A percentile compares a stretch with the other conserved stretches of the same genome.
Conservation (phyloP, 1,139 yeast species). For the Sugiyamaella castrensis region DNA sequence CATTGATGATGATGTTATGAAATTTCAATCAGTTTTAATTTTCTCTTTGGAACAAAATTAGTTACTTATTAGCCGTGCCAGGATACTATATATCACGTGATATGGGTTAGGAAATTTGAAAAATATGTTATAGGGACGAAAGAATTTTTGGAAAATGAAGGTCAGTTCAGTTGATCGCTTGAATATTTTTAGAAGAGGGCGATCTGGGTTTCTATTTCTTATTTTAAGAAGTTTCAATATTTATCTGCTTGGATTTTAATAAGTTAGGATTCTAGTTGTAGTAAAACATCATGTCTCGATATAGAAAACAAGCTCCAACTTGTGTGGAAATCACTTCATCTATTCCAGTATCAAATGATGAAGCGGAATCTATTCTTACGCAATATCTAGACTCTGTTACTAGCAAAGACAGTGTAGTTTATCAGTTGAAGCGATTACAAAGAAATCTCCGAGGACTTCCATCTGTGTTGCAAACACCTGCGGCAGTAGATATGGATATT, state of each 20-base stretch:
- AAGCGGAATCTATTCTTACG: slow-evolving; percentile 33
- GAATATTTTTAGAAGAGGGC: too few species aligned
- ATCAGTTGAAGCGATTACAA: slow-evolving; percentile 65
- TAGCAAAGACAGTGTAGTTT: slow-evolving; percentile 35
- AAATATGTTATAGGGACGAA: too few species aligned
- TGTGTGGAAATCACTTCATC: slow-evolving; percentile 30
- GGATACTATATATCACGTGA: neutral
- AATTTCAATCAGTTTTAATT: neutral
- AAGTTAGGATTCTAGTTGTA: neutral
- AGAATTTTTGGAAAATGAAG: neutral
- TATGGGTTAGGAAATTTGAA: too few species aligned
- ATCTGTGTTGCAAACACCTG: slow-evolving; percentile 41
- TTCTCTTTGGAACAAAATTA: neutral
- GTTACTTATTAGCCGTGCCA: too few species aligned
- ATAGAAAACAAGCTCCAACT: slow-evolving; percentile 26
- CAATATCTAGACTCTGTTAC: slow-evolving; percentile 15
- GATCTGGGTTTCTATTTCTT: too few species aligned
- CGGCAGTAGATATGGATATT: slow-evolving; percentile 8
- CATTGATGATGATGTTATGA: neutral
- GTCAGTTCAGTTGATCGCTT: too few species aligned
- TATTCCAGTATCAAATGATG: slow-evolving; percentile 33
- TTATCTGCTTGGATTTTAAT: too few species aligned
- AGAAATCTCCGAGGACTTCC: slow-evolving; percentile 74
- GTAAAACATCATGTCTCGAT: slow-evolving; percentile 9
- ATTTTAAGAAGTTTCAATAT: too few species aligned